Conservation (phyloP, 73 alveolate species). For the Paramecium bursaria region DNA sequence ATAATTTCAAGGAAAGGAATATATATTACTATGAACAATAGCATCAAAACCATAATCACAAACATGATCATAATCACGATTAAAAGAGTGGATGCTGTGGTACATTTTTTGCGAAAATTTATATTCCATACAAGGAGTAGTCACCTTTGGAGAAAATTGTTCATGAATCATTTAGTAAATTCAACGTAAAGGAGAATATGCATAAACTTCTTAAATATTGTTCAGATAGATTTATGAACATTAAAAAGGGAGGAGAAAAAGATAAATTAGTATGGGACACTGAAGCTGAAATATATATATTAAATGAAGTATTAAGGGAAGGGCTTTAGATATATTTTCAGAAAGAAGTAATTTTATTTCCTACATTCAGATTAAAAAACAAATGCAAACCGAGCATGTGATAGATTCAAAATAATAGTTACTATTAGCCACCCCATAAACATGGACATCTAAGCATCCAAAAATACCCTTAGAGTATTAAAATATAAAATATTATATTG, state of each 20-base stretch:
- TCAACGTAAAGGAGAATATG: background rate
- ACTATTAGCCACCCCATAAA: slow-evolving; percentile 53
- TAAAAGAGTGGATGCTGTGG: slow-evolving; percentile 45
- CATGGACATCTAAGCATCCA: slow-evolving; percentile 67
- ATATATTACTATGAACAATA: slow-evolving; percentile 29
- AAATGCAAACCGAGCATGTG: slow-evolving; percentile 31
- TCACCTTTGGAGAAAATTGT: slow-evolving; percentile 52
- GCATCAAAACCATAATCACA: slow-evolving; percentile 33
- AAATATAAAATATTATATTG: no score
- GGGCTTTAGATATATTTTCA: slow-evolving; percentile 57
- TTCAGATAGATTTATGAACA: slow-evolving; percentile 31
- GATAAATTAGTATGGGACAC: slow-evolving; percentile 67
- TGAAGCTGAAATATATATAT: slow-evolving; percentile 56
- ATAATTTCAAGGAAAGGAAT: slow-evolving; percentile 52
- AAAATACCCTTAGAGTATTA: slow-evolving; percentile 54
- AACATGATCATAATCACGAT: slow-evolving; percentile 23
- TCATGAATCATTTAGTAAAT: slow-evolving; percentile 9
- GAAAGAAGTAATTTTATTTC: slow-evolving; percentile 1
- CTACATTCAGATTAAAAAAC: slow-evolving; percentile 10
- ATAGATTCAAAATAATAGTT: slow-evolving; percentile 42
- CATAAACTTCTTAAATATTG: slow-evolving; percentile 45
- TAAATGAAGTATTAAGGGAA: slow-evolving; percentile 65
- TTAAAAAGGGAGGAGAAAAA: slow-evolving; percentile 61
- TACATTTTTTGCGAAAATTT: slow-evolving; percentile 67
- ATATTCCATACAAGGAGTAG: slow-evolving; percentile 62